These are phyloP conservation scores for Cinchona pubescens DNA, from an alignment of 257 asterid species.

Conservation along the genomic window DNA sequence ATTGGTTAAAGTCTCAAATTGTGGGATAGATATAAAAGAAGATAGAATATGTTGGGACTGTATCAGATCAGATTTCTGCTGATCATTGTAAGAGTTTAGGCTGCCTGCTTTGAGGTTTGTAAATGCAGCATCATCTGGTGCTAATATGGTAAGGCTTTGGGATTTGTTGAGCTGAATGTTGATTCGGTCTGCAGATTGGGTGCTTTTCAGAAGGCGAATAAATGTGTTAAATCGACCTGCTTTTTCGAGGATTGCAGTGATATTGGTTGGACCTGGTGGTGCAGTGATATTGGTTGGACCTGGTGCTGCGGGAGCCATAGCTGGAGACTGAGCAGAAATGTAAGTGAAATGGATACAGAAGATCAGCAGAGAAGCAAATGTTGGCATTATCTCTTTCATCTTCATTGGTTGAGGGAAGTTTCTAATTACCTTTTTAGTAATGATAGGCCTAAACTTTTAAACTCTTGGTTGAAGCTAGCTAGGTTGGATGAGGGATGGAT, in stretches of 20 bases:
- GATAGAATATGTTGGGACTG: slow-evolving; percentile 53
- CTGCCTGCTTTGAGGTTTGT: slow-evolving; percentile 38
- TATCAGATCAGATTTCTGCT: slow-evolving; percentile 40
- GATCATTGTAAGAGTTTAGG: slow-evolving; percentile 40
- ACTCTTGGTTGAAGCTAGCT: not conserved
- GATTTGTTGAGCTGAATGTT: slow-evolving; percentile 47
- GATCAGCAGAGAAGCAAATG: slow-evolving; percentile 20
- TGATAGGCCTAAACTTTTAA: not conserved
- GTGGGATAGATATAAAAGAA: slow-evolving; percentile 28
- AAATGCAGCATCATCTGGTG: slow-evolving; percentile 47
- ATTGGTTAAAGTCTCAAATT: slow-evolving; percentile 49
- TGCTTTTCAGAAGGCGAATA: slow-evolving; percentile 48
- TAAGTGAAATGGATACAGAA: slow-evolving; percentile 16
- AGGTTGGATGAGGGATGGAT: slow-evolving; percentile 6
- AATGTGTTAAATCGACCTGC: slow-evolving; percentile 46
- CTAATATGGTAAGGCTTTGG: slow-evolving; percentile 44
- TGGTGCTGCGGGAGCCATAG: slow-evolving; percentile 30
- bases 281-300: not conserved
- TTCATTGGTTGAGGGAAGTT: not conserved
- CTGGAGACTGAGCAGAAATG: slow-evolving; percentile 27
- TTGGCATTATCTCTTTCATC: slow-evolving; percentile 7
- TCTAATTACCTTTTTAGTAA: not conserved
- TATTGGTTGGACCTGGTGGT: slow-evolving; percentile 42
- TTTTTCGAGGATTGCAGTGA: slow-evolving; percentile 52
- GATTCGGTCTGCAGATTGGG: slow-evolving; percentile 46